These are phyloP conservation scores for Xylaria sp. DNA, from an alignment of 2,329 filamentous ascomycete species.

Conservation along the genomic window DNA sequence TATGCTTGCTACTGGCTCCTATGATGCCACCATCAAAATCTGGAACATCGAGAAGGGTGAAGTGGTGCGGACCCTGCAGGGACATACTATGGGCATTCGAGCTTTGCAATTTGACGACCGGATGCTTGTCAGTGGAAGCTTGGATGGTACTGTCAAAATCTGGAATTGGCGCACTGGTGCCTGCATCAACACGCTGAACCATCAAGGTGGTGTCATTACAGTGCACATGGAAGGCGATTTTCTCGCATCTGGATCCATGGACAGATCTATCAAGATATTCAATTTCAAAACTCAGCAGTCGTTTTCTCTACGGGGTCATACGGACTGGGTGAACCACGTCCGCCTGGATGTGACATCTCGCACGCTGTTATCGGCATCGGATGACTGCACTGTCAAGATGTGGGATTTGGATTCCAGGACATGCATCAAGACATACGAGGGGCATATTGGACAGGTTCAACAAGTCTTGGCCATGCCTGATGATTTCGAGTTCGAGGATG, in stretches of 20 bases:
- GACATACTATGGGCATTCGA: constrained; percentile 85
- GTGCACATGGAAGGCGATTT: constrained; percentile 88
- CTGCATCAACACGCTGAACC: constrained; percentile 82
- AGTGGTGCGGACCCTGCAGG: constrained; percentile 83
- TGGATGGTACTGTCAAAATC: constrained; percentile 88
- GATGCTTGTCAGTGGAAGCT: constrained; percentile 88
- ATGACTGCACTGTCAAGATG: constrained; percentile 89
- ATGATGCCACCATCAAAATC: constrained; percentile 94
- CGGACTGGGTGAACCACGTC: constrained; percentile 97
- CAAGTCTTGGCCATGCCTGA: constrained; percentile 85
- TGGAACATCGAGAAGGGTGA: constrained; percentile 93
- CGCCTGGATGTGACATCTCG: constrained; percentile 83
- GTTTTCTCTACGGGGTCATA: constrained; percentile 83
- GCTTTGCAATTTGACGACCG: constrained; percentile 93
- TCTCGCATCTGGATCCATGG: constrained; percentile 88
- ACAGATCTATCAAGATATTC: constrained; percentile 91
- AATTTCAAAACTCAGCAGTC: constrained; percentile 87
- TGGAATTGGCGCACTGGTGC: constrained; percentile 98
- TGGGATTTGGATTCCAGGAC: constrained; percentile 90
- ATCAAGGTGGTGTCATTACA: constrained; percentile 84
- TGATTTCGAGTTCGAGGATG: constrained; percentile 90
- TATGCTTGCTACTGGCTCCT: constrained; percentile 92
- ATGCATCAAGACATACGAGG: constrained; percentile 82
- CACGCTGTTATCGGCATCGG: constrained; percentile 91
- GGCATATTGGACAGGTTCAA: constrained; percentile 95